A percentile compares a stretch with the other conserved stretches of the same genome.
Conservation (phyloP, 1,284 basidiomycete species). For the Mycosarcoma maydis region DNA sequence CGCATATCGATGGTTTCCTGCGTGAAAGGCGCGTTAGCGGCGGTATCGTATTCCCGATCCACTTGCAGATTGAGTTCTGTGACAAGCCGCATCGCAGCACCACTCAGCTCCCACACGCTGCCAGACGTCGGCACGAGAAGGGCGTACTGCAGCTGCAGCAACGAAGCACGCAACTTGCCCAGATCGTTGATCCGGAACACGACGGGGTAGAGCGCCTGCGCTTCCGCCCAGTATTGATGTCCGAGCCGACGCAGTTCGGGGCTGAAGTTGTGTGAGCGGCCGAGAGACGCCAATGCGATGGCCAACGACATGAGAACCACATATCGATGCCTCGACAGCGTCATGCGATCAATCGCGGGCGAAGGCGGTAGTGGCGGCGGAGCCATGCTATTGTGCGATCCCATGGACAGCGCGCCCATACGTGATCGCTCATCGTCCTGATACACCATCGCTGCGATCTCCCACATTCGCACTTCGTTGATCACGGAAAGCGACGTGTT, state of each 20-base stretch:
- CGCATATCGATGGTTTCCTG: constrained; percentile 33
- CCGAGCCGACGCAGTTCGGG: constrained; percentile 39
- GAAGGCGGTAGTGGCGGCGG: constrained; percentile 28
- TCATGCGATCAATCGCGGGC: constrained; percentile 11
- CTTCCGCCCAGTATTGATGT: constrained; percentile 41
- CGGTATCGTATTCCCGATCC: constrained; percentile 41
- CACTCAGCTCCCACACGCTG: constrained; percentile 46
- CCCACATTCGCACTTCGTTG: constrained; percentile 29
- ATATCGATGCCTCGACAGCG: constrained; percentile 30
- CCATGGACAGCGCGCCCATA: constrained; percentile 8
- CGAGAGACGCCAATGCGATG: constrained; percentile 38
- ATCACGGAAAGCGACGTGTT: constrained; percentile 37
- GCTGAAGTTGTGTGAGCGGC: constrained; percentile 45
- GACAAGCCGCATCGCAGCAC: constrained; percentile 39
- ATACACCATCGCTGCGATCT: constrained; percentile 29
- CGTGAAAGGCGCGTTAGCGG: constrained; percentile 20
- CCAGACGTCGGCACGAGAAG: constrained; percentile 35
- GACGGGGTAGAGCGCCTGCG: constrained; percentile 22
- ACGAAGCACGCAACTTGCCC: constrained; percentile 32
- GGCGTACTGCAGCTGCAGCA: constrained; percentile 43
- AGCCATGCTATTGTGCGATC: constrained; percentile 22
- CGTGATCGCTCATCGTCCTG: constrained; percentile 27
- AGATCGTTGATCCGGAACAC: constrained; percentile 25
- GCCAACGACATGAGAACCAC: constrained; percentile 35
- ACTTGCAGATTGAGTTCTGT: constrained; percentile 45